A percentile compares a stretch with the other conserved stretches of the same genome.
Conservation (phyloP, 495 filamentous ascomycete genomes). For the Lasiosphaeria miniovina region DNA sequence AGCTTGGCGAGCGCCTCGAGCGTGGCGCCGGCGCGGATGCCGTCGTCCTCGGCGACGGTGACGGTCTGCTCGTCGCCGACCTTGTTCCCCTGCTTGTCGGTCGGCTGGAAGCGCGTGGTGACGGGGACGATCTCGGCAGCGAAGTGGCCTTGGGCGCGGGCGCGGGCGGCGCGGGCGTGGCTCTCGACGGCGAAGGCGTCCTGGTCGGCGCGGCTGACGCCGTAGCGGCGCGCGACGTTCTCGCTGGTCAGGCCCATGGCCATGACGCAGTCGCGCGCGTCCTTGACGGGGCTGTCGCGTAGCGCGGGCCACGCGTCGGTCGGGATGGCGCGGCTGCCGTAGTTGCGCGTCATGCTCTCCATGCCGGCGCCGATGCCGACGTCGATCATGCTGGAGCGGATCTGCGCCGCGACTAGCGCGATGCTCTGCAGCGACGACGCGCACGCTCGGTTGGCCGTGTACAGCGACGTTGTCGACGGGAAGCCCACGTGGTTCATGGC, state of each 20-base stretch:
- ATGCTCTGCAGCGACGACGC: conserved; percentile 73
- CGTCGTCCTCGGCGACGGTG: conserved; percentile 73
- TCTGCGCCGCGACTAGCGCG: conserved; percentile 65
- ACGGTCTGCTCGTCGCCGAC: conserved; percentile 47
- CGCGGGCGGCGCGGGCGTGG: conserved; percentile 67
- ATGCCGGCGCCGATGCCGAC: conserved; percentile 86
- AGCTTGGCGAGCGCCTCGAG: conserved; percentile 69
- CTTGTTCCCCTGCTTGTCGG: conserved; percentile 58
- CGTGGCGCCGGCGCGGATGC: conserved; percentile 65
- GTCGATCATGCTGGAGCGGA: conserved; percentile 66
- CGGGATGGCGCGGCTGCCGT: conserved; percentile 78
- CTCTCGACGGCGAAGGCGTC: conserved; percentile 76
- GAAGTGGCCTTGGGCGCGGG: conserved; percentile 67
- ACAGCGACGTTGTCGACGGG: conserved; percentile 66
- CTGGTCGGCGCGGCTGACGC: conserved; percentile 70
- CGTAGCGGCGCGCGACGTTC: conserved; percentile 80
- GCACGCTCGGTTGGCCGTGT: conserved; percentile 87
- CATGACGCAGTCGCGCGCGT: conserved; percentile 85
- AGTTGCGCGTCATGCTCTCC: conserved; percentile 93
- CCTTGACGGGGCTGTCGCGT: conserved; percentile 58
- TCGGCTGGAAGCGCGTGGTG: conserved; percentile 60
- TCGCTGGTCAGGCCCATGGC: conserved; percentile 91
- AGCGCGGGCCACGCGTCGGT: conserved; percentile 74
- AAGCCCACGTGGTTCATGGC: conserved; percentile 79
- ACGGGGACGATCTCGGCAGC: conserved; percentile 76